Percentiles rank a stretch among this genome's conserved stretches.
Conservation (phyloP, 1,139 yeast species). For the Kurtzmaniella quercitrusa region DNA sequence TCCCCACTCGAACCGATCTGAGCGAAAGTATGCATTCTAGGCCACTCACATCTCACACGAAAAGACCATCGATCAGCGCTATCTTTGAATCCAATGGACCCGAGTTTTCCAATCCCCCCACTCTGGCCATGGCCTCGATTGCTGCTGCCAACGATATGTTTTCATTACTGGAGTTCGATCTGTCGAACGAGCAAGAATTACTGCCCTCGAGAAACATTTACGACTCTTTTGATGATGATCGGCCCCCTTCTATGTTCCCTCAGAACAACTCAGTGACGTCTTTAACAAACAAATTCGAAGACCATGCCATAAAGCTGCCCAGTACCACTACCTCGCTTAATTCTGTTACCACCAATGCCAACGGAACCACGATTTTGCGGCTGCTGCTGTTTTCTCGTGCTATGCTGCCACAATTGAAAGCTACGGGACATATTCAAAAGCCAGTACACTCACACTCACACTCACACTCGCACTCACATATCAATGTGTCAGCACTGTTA, state of each 20-base stretch:
- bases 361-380: conserved; percentile 11
- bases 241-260: not conserved
- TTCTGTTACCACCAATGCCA: conserved; percentile 8
- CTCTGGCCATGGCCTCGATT: conserved; percentile 5
- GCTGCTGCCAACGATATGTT: conserved; percentile 4
- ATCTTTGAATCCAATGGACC: not conserved
- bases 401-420: conserved; percentile 20
- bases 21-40: not conserved
- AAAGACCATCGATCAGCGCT: not conserved
- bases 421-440: conserved; percentile 29
- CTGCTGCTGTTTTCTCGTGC: conserved; percentile 15
- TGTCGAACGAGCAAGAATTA: conserved; percentile 4
- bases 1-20: not conserved
- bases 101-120: not conserved
- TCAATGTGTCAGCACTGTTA: not conserved
- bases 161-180: conserved; percentile 6
- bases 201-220: conserved; percentile 5
- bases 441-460: conserved; percentile 14
- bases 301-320: conserved; percentile 25
- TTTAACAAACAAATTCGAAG: conserved; percentile 26
- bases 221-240: conserved; percentile 1
- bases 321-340: conserved; percentile 12
- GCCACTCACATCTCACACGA: not conserved
- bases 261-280: conserved; percentile 18
- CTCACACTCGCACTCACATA: conserved; percentile 10